Conservation (phyloP, 2,329 filamentous ascomycete genomes). For the Aspergillus ibericus region DNA sequence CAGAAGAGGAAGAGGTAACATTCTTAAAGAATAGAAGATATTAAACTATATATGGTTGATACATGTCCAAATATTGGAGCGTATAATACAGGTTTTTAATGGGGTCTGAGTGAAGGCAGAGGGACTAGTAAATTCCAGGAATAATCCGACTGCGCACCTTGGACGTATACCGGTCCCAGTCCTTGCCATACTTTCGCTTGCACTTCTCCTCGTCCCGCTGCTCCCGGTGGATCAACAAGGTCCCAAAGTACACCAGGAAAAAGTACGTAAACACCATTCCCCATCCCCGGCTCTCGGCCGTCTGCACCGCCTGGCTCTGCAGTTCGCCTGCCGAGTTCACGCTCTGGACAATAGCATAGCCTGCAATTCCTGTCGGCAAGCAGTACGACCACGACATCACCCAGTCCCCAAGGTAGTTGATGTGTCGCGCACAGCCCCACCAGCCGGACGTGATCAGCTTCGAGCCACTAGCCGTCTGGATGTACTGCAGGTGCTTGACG, state of each 20-base stretch:
- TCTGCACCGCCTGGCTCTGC: slow-evolving; percentile 70
- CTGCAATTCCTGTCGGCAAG: slow-evolving; percentile 79
- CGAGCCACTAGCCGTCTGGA: slow-evolving; percentile 79
- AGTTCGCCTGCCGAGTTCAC: slow-evolving; percentile 56
- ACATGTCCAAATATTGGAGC: not conserved
- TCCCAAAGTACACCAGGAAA: slow-evolving; percentile 87
- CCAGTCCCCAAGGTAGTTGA: slow-evolving; percentile 97
- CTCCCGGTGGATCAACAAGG: slow-evolving; percentile 83
- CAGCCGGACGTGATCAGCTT: slow-evolving; percentile 82
- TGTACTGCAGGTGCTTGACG: slow-evolving; percentile 78
- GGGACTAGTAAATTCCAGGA: slow-evolving; percentile 72
- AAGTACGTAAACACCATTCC: slow-evolving; percentile 91
- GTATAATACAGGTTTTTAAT: not conserved
- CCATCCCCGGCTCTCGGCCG: slow-evolving; percentile 74
- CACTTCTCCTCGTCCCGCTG: slow-evolving; percentile 89
- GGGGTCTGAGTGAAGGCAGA: too few relatives aligned
- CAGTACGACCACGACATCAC: slow-evolving; percentile 89
- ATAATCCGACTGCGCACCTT: slow-evolving; percentile 79
- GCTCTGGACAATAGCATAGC: slow-evolving; percentile 66
- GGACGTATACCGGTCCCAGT: slow-evolving; percentile 87
- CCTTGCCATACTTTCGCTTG: slow-evolving; percentile 81
- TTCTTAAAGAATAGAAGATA: not conserved
- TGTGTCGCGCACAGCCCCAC: slow-evolving; percentile 90
- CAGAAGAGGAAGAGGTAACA: slow-evolving; percentile 29
- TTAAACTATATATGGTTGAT: not conserved